A percentile compares a stretch with the other conserved stretches of the same genome.
phyloP scores from a whole-genome alignment of 192 early-diverging fungal genomes.

The Podila clonocystis region DNA sequence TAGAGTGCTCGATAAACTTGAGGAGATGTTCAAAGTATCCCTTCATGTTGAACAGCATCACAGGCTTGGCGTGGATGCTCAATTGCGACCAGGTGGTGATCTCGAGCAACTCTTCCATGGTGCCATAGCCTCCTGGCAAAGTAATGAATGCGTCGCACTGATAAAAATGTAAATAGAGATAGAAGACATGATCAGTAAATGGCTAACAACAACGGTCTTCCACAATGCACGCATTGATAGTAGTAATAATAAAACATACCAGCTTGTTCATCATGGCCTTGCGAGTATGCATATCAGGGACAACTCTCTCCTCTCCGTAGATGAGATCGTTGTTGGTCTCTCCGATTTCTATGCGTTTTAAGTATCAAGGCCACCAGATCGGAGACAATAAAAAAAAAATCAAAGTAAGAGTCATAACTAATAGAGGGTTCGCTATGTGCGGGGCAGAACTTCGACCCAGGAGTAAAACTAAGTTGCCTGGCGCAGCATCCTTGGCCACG shows the following conservation, averaged over 20 bases:
- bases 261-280: slow-evolving; percentile 79
- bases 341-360: background rate
- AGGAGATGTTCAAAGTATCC: slow-evolving; percentile 80
- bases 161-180: background rate
- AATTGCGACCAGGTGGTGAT: slow-evolving; percentile 83
- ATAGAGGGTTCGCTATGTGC: background rate
- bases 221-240: background rate
- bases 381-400: background rate
- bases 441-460: too few relatives aligned
- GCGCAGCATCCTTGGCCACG: too few relatives aligned
- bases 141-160: slow-evolving; percentile 79
- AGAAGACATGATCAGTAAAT: background rate
- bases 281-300: slow-evolving; percentile 87
- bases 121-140: slow-evolving; percentile 89
- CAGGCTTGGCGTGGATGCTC: slow-evolving; percentile 83
- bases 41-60: slow-evolving; percentile 79
- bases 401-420: background rate
- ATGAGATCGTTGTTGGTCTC: slow-evolving; percentile 35
- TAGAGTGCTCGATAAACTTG: slow-evolving; percentile 68
- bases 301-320: slow-evolving; percentile 65
- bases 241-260: slow-evolving; percentile 39
- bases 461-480: too few relatives aligned
- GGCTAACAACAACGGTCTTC: background rate
- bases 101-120: slow-evolving; percentile 90
- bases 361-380: background rate